Base-by-base conservation (phyloP, 2,329 filamentous ascomycete genomes). In the Trichoderma breve region DNA sequence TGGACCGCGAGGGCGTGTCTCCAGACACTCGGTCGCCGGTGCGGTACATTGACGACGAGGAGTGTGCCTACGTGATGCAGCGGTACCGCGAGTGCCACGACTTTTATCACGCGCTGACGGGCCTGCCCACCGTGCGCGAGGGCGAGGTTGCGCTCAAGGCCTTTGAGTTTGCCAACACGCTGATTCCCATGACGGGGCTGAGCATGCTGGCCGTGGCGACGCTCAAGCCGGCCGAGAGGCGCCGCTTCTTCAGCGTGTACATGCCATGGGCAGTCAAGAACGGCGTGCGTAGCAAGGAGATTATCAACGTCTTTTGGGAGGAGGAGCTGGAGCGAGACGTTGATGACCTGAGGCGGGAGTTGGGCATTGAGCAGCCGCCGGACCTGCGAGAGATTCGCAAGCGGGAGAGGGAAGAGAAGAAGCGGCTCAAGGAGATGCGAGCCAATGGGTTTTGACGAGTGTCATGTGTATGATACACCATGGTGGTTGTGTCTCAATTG, bases 241-340 rank as follows among this genome's bases (percentile, higher is more conserved):
- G 86, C 72, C 85, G 91, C 71, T 96, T 98, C 78, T 92, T 88
- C 78, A 82, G 83, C 6, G 90, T 90, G 1, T 97, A 98, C 81
- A 84, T 95, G 67, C 96, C 96, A 1, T 99, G 96, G 96, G 96
- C 96, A 43, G 82, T 98, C 58, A 85, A 89, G 69, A 98, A 97
- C 80, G 96, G 96, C 15, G 81, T 94, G 74, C 84, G 88, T 70
- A 88, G 90, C 62, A 89, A 92, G 77, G 93, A 97, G 78, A 85
- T 98, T 39, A 95, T 99, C 75, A 98, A 98, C 81, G 91, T 99
- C 1, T 99, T 97, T 80, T 99, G 96, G 96, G 96, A 99, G 83
- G 94, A 98, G 84, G 89, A 95, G 83, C 82, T 99, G 75, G 91
- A 95, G 83, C 93, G 90, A 71, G 91, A 97, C 81, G 93, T 97